Evolutionary conservation across 306 rosid species (phyloP).

Genomic region (Mucuna pruriens): DNA sequence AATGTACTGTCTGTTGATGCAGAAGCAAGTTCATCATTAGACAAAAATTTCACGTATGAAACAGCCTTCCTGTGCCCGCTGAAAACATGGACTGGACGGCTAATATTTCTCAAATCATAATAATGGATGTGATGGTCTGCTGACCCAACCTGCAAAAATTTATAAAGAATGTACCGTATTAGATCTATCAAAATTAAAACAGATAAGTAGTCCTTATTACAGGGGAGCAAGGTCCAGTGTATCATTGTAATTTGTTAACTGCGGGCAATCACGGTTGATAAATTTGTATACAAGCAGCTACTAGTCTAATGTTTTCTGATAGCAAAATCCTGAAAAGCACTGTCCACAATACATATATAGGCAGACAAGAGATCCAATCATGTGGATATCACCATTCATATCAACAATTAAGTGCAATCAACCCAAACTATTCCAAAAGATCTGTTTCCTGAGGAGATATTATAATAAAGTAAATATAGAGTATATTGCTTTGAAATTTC

Average conservation of each 20-base stretch:
- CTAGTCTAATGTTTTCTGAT: not conserved
- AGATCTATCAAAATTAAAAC: slow-evolving; percentile 20
- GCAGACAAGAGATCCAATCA: slow-evolving; percentile 9
- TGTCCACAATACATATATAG: not conserved
- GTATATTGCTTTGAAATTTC: slow-evolving; percentile 29
- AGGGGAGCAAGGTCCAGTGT: not conserved
- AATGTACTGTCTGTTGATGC: slow-evolving; percentile 97
- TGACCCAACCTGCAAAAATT: slow-evolving; percentile 79
- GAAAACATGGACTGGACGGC: slow-evolving; percentile 88
- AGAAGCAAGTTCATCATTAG: slow-evolving; percentile 89
- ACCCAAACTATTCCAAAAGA: slow-evolving; percentile 10
- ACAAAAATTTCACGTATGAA: slow-evolving; percentile 93
- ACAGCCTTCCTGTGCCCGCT: slow-evolving; percentile 91
- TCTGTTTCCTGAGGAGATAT: not conserved
- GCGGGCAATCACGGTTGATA: not conserved
- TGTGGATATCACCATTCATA: slow-evolving; percentile 5
- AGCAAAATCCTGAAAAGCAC: slow-evolving; percentile 6
- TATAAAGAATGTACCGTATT: not conserved
- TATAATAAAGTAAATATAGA: slow-evolving; percentile 4
- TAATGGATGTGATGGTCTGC: slow-evolving; percentile 98
- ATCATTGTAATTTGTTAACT: not conserved
- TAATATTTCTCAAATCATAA: slow-evolving; percentile 84
- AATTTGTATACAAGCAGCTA: slow-evolving; percentile 17
- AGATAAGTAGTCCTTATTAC: not conserved
- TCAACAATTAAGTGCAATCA: not conserved